Evolutionary conservation across 306 rosid genomes (phyloP), one percentile per base, ranked within the genome.

Genomic region (Cicer judaicum): DNA sequence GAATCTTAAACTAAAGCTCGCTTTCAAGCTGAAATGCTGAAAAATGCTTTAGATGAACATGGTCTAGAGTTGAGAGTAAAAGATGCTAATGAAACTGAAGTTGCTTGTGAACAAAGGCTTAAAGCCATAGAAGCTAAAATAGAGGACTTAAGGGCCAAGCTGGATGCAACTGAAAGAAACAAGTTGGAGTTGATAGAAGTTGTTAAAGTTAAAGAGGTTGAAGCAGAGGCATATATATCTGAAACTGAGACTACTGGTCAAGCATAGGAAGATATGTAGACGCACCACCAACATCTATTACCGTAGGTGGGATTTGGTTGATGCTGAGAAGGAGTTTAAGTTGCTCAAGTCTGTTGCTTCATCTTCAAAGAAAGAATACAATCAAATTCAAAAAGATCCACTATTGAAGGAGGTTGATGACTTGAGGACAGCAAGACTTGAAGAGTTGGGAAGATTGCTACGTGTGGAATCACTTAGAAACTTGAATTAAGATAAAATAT

Each of bases 201-300:
- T 77, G 84, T 92, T 54, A 84, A 76, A 88, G 88, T 88, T 62
- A 94, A 94, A 81, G 99, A 90, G 75, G 81, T 76, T 47, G 99
- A 92, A 80, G 87, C 99, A 78, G 91, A 90, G 75, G 85, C 92
- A 47, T 94, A 92, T 71, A 94, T 92, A 79, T 88, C 93, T 56
- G 96, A 94, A 92, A 94, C 91, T 68, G 97, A 94, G 99, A 94
- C 97, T 72, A 90, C 92, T 79, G 92, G 97, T 78, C 97, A 94
- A 86, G 99, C 97, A 67, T 94, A 94, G 60, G 97, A 94, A 84
- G 99, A 94, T 86, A 94, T 94, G 99, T 96, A 92, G 89, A 92
- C 90, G 9, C 99, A 94, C 85, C 86, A 92, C 75, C 97, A 92
- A 80, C 91, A 88, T 85, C 85, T 94, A 73, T 74, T 90, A 85